Evolutionary conservation across 169 alveolate species (phyloP).

Genomic region (Cytauxzoon felis): DNA sequence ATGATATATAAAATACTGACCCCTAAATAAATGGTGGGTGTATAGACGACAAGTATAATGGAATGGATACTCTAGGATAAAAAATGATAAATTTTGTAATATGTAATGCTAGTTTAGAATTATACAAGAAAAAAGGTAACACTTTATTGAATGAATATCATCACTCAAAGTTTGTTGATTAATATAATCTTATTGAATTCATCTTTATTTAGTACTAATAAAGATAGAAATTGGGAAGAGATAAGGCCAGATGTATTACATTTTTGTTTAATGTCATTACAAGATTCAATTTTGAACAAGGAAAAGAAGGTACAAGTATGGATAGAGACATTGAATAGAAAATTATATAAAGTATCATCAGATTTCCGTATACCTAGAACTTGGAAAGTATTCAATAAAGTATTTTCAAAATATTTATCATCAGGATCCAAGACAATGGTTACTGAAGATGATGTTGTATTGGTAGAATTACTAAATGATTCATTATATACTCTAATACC

Average conservation of each 20-base stretch:
- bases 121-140: slow-evolving; percentile 13
- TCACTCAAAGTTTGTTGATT: background rate
- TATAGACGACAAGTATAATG: too few relatives aligned
- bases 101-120: slow-evolving; percentile 49
- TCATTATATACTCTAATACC: slow-evolving; percentile 19
- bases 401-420: slow-evolving; percentile 51
- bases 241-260: slow-evolving; percentile 60
- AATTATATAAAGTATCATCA: slow-evolving; percentile 54
- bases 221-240: slow-evolving; percentile 44
- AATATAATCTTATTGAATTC: background rate
- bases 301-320: slow-evolving; percentile 58
- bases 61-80: too few relatives aligned
- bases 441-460: slow-evolving; percentile 47
- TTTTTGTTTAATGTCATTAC: slow-evolving; percentile 64
- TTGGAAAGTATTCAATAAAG: slow-evolving; percentile 72
- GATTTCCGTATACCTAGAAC: slow-evolving; percentile 73
- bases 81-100: slow-evolving; percentile 48
- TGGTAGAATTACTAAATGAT: slow-evolving; percentile 31
- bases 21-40: too few relatives aligned
- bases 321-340: slow-evolving; percentile 62
- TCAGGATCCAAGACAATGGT: slow-evolving; percentile 34
- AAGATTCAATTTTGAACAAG: slow-evolving; percentile 72
- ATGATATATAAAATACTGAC: too few relatives aligned
- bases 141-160: background rate
- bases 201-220: background rate